Percentiles rank a stretch among this genome's conserved stretches.
These are phyloP conservation scores for Claviceps pazoutovae DNA, from an alignment of 2,329 filamentous ascomycete species.

Conservation along the genomic window DNA sequence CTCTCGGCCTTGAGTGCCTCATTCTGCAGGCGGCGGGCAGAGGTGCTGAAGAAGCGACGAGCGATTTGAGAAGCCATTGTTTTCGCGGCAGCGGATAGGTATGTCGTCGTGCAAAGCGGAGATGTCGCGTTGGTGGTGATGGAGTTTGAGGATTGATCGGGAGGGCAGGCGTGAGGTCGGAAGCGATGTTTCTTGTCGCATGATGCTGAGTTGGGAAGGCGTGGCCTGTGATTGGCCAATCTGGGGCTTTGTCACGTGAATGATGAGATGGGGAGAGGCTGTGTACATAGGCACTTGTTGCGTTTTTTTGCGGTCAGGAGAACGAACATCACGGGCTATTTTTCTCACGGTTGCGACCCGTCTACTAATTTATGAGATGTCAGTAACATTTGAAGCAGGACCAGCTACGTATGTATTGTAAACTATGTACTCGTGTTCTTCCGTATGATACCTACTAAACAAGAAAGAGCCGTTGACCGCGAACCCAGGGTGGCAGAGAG, in stretches of 20 bases:
- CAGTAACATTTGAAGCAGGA: too few species aligned
- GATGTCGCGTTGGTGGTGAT: too few species aligned
- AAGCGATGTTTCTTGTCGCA: neutral
- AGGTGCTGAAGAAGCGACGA: constrained; percentile 42
- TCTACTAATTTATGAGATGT: too few species aligned
- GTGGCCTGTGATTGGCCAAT: constrained; percentile 1
- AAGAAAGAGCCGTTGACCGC: too few species aligned
- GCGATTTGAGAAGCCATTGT: constrained; percentile 43
- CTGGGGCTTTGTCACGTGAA: neutral
- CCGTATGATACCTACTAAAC: too few species aligned
- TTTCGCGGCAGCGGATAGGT: constrained; percentile 7
- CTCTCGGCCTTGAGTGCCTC: constrained; percentile 40
- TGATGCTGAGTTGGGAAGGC: neutral
- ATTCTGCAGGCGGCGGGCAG: constrained; percentile 36
- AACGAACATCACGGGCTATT: neutral
- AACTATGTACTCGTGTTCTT: neutral
- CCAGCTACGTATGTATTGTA: neutral
- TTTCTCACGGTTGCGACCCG: too few species aligned
- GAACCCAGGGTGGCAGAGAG: too few species aligned
- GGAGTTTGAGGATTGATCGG: too few species aligned
- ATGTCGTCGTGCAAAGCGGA: constrained; percentile 6
- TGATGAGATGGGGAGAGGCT: neutral
- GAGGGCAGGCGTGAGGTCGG: neutral
- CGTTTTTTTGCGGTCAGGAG: too few species aligned
- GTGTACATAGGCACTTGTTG: too few species aligned